Conservation (phyloP, 306 rosid species). For the Acacia acuminata region DNA sequence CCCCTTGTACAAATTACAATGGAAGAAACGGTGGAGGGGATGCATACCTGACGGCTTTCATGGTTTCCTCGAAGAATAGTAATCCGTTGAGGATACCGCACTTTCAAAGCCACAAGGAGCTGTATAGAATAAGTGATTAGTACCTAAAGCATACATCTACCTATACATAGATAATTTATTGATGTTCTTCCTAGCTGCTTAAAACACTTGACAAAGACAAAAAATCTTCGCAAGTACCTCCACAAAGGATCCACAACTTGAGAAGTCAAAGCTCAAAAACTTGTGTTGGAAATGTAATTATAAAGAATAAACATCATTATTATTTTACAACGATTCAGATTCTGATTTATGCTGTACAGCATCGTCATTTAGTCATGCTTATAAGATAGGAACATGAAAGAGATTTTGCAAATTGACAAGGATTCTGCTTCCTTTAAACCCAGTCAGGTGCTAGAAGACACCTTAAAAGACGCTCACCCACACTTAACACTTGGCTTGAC, state of each 20-base stretch:
- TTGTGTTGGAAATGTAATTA: background rate
- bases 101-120: slow-evolving; percentile 82
- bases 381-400: background rate
- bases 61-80: slow-evolving; percentile 91
- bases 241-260: slow-evolving; percentile 8
- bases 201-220: background rate
- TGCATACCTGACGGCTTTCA: slow-evolving; percentile 79
- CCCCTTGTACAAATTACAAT: background rate
- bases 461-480: slow-evolving; percentile 12
- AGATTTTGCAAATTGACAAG: background rate
- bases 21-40: background rate
- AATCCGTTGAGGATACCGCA: slow-evolving; percentile 73
- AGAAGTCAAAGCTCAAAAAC: background rate
- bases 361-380: slow-evolving; percentile 7
- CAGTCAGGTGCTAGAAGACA: background rate
- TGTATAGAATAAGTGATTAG: slow-evolving; percentile 40
- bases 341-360: slow-evolving; percentile 2
- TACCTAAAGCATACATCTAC: background rate
- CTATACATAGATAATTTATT: background rate
- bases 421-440: background rate
- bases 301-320: background rate
- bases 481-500: slow-evolving; percentile 12
- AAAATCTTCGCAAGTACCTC: background rate
- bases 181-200: background rate
- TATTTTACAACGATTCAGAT: slow-evolving; percentile 1